Percentiles rank a stretch among this genome's conserved stretches.
phyloP scores from a whole-genome alignment of 495 filamentous ascomycete species.

The Neurospora sp. region DNA sequence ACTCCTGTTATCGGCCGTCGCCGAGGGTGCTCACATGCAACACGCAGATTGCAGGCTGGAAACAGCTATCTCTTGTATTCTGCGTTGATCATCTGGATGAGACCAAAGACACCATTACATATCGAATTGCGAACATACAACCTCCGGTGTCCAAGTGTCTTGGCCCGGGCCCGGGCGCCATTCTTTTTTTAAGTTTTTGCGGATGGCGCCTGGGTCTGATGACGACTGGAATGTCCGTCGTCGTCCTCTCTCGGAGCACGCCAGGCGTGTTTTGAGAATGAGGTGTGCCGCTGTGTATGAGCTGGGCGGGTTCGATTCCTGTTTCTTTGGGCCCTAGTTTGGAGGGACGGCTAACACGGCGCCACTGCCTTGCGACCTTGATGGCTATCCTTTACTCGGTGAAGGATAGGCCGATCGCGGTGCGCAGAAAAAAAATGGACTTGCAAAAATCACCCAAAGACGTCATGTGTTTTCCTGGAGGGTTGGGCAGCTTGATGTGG shows the following conservation, averaged over 20 bases:
- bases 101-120: neutral
- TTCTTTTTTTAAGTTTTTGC: neutral
- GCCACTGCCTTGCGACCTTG: neutral
- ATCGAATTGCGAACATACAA: neutral
- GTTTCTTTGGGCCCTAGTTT: neutral
- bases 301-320: neutral
- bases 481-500: neutral
- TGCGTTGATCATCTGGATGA: neutral
- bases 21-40: neutral
- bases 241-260: neutral
- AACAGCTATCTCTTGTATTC: neutral
- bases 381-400: neutral
- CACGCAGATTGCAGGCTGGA: neutral
- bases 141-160: neutral
- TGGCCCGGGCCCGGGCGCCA: neutral
- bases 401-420: neutral
- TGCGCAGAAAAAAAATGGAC: neutral
- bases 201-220: neutral
- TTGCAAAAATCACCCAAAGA: neutral
- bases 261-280: neutral
- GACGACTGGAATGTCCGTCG: neutral
- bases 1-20: neutral
- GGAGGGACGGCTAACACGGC: neutral
- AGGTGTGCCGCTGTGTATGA: neutral
- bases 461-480: neutral